These are phyloP conservation scores for Spirogloea muscicola DNA, from an alignment of 139 green algal genomes.

Conservation along the genomic window DNA sequence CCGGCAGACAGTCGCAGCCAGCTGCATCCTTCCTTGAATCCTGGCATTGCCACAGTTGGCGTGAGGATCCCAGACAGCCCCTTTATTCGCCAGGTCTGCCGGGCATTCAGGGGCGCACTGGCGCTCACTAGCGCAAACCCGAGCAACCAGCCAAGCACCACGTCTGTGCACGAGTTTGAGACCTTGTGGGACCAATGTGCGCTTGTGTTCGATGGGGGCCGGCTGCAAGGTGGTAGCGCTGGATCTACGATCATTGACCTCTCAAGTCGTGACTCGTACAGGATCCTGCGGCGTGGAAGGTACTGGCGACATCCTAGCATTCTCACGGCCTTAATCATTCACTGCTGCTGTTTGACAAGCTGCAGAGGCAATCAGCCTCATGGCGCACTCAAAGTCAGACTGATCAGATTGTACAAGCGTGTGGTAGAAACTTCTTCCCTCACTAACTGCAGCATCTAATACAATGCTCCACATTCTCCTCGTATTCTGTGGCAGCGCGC, in stretches of 20 bases:
- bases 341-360: no score
- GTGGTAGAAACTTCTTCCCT: no score
- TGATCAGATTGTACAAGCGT: no score
- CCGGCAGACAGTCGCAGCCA: no score
- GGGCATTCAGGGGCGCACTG: slow-evolving; percentile 21
- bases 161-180: slow-evolving; percentile 35
- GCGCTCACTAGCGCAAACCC: slow-evolving; percentile 51
- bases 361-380: no score
- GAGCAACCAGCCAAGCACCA: slow-evolving; percentile 26
- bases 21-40: slow-evolving; percentile 43
- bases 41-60: slow-evolving; percentile 29
- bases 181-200: slow-evolving; percentile 43
- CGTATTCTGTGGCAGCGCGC: no score
- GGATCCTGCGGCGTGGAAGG: slow-evolving; percentile 43
- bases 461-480: no score
- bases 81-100: slow-evolving; percentile 40
- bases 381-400: no score
- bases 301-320: no score
- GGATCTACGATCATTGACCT: slow-evolving; percentile 51
- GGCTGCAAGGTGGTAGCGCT: slow-evolving; percentile 1
- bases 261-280: slow-evolving; percentile 14
- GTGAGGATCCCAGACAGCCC: slow-evolving; percentile 35
- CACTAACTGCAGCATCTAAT: no score
- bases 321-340: no score
- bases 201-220: slow-evolving; percentile 46